phyloP scores from a whole-genome alignment of 352 stramenopile species.

The Plasmopara viticola region DNA sequence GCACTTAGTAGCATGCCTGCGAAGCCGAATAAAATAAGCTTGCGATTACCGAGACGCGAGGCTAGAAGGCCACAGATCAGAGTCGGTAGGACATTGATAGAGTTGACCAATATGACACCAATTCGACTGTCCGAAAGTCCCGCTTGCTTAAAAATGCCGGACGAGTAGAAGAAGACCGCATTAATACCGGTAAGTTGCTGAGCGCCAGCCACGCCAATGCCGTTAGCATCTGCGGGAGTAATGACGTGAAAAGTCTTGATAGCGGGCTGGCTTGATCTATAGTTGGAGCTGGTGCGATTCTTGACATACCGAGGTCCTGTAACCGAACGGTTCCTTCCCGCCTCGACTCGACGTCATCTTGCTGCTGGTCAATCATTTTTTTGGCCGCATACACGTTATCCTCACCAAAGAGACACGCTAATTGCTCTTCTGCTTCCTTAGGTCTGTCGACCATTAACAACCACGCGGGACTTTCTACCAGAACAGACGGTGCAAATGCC shows the following conservation, averaged over 20 bases:
- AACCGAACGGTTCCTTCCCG: constrained; percentile 12
- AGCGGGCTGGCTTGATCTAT: constrained; percentile 17
- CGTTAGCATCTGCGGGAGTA: constrained; percentile 35
- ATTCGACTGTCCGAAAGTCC: constrained; percentile 45
- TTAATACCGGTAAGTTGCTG: constrained; percentile 61
- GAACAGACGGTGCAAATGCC: constrained; percentile 13
- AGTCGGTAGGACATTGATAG: constrained; percentile 46
- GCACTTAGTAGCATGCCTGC: constrained; percentile 44
- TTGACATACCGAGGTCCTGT: constrained; percentile 16
- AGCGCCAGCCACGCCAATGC: constrained; percentile 34
- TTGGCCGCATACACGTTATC: constrained; percentile 19
- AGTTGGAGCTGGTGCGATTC: constrained; percentile 6
- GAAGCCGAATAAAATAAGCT: constrained; percentile 37
- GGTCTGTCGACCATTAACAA: too few relatives aligned
- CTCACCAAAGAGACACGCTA: constrained; percentile 27
- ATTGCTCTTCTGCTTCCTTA: constrained; percentile 14
- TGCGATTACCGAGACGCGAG: constrained; percentile 34
- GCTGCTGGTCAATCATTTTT: constrained; percentile 17
- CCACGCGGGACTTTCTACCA: constrained; percentile 31
- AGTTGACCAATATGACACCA: constrained; percentile 43
- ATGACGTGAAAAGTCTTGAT: constrained; percentile 9
- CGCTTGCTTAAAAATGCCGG: constrained; percentile 44
- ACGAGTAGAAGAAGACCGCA: constrained; percentile 69
- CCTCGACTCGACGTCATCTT: constrained; percentile 12
- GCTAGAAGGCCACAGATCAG: constrained; percentile 30